phyloP scores from a whole-genome alignment of 2,329 filamentous ascomycete genomes.

The Penicillium sp. region DNA sequence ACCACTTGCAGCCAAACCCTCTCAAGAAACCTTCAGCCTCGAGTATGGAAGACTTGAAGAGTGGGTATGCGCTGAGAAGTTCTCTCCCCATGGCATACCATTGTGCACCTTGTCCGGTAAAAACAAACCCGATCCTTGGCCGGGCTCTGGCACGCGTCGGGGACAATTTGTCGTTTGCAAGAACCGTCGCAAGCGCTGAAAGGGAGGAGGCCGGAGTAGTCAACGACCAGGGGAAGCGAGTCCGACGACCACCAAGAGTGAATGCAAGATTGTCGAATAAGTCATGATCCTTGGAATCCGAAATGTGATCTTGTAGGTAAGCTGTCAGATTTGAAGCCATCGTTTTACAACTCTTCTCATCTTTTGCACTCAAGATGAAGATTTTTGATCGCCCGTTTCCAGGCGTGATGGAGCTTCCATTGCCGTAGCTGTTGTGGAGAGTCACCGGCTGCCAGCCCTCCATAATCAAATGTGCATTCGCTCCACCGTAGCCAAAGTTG shows the following conservation, averaged over 20 bases:
- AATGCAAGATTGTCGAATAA: neutral
- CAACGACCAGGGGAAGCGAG: neutral
- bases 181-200: neutral
- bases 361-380: neutral
- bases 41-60: neutral
- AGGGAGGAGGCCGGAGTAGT: neutral
- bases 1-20: neutral
- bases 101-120: slow-evolving; percentile 6
- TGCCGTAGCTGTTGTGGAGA: no score
- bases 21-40: neutral
- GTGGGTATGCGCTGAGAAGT: neutral
- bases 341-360: neutral
- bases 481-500: neutral
- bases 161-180: neutral
- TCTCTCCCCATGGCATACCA: slow-evolving; percentile 7
- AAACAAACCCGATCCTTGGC: neutral
- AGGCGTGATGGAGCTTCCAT: no score
- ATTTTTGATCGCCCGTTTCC: neutral
- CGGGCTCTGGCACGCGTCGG: neutral
- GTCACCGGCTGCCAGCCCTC: neutral
- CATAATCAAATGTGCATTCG: neutral
- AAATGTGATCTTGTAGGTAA: neutral
- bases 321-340: neutral
- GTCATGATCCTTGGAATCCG: neutral
- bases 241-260: neutral